phyloP scores from a whole-genome alignment of 179 eudicot species.

The Nepenthes alata region DNA sequence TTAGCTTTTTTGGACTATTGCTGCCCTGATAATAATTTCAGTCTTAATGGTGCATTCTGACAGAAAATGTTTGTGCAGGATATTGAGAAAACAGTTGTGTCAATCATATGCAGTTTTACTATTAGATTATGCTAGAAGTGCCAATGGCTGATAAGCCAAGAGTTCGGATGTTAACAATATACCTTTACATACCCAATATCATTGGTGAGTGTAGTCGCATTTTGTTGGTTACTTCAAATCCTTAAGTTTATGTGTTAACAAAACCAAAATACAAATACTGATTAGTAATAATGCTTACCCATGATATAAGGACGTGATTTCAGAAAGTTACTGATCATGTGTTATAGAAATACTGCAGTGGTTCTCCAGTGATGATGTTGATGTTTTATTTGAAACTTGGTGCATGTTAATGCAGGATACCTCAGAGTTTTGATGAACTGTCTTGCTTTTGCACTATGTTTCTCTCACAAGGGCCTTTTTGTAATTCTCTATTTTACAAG shows the following conservation, averaged over 20 bases:
- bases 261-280: no score
- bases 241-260: no score
- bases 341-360: neutral
- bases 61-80: neutral
- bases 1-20: no score
- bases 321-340: no score
- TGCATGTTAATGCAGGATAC: constrained; percentile 43
- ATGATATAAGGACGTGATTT: no score
- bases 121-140: neutral
- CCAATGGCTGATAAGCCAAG: constrained; percentile 48
- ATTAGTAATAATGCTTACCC: no score
- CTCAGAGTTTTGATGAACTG: constrained; percentile 67
- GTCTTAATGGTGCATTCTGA: no score
- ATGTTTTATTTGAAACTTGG: neutral
- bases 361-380: neutral
- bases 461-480: constrained; percentile 57
- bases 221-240: neutral
- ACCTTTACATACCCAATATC: constrained; percentile 80
- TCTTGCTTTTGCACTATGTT: constrained; percentile 68
- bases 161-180: constrained; percentile 35
- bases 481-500: constrained; percentile 63
- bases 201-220: constrained; percentile 35
- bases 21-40: no score
- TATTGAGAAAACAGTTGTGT: neutral
- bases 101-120: neutral